Percentiles rank a stretch among this genome's conserved stretches.
Evolutionary conservation across 805 yeast genomes (phyloP).

Genomic region (Candida tallmaniae): DNA sequence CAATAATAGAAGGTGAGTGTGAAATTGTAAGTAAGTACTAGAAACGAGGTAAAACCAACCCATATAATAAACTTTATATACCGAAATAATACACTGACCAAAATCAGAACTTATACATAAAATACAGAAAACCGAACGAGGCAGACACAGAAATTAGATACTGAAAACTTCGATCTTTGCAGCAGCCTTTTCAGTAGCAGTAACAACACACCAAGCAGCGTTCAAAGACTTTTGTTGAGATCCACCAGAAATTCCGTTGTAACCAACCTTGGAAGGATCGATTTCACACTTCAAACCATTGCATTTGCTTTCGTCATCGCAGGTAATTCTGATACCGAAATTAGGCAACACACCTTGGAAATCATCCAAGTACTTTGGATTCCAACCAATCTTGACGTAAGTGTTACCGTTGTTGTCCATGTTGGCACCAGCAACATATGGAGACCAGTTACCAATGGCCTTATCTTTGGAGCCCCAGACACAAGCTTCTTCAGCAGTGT

Average conservation of each 20-base stretch:
- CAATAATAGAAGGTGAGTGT: no score
- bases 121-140: no score
- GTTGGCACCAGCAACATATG: slow-evolving; percentile 90
- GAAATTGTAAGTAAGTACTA: no score
- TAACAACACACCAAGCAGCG: slow-evolving; percentile 80
- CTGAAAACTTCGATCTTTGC: slow-evolving; percentile 72
- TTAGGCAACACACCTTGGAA: slow-evolving; percentile 53
- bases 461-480: slow-evolving; percentile 72
- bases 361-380: slow-evolving; percentile 73
- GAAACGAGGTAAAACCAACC: no score
- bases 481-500: slow-evolving; percentile 70
- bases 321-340: slow-evolving; percentile 70
- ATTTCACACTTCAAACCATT: slow-evolving; percentile 78
- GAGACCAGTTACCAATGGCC: slow-evolving; percentile 88
- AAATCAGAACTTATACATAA: no score
- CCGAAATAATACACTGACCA: no score
- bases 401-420: slow-evolving; percentile 67
- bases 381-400: slow-evolving; percentile 85
- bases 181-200: slow-evolving; percentile 58
- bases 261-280: slow-evolving; percentile 60
- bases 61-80: no score
- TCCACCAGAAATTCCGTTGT: slow-evolving; percentile 49
- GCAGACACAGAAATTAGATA: slow-evolving; percentile 9
- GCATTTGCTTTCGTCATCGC: slow-evolving; percentile 67
- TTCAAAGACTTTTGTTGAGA: slow-evolving; percentile 45